Evolutionary conservation across 208 protist genomes (phyloP), one percentile per base, ranked within the genome.

Genomic region (Crithidia acanthocephali): DNA sequence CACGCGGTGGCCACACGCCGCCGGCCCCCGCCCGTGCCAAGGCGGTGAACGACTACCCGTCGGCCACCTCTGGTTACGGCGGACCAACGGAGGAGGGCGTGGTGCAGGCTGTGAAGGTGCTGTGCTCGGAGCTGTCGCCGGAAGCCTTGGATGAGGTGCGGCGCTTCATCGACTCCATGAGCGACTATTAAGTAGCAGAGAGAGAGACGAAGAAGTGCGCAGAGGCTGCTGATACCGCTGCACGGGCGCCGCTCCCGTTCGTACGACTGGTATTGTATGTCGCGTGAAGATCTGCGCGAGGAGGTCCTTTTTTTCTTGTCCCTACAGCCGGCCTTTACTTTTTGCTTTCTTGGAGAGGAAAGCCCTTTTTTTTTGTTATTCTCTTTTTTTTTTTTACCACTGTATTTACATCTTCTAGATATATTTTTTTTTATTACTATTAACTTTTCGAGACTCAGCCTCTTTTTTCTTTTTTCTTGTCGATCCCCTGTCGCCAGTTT

Each of bases 51-150:
- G 62, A 73, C 6, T 73, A 59, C 25, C 51, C 56, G 32, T 56
- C 68, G 15, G 20, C 74, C 27, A 67, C 72, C 13, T 84, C 74
- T 15, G 33, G 33, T 32, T 40, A 45, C 33, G 16, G 70, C 25
- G 87, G 87, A 0, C 87, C 90, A 9, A 85, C 85, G 2, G 90
- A 95, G 69, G 79, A 81, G 30, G 87, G 90, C 28, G 86, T 93
- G 18, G 79, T 95, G 42, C 88, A 91, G 76, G 91, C 91, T 2
- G 81, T 95, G 11, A 93, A 95, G 58, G 81, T 93, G 30, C 65
- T 95, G 18, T 86, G 86, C 64, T 85, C 86, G 42, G 87, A 95
- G 53, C 71, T 95, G 45, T 86, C 82, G 20, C 68, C 76, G 0
- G 68, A 83, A 50, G 74, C 72, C 0, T 65, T 93, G n/a, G 55